Conservation (phyloP, 2,329 filamentous ascomycete genomes). For the Fusarium incarnatum region DNA sequence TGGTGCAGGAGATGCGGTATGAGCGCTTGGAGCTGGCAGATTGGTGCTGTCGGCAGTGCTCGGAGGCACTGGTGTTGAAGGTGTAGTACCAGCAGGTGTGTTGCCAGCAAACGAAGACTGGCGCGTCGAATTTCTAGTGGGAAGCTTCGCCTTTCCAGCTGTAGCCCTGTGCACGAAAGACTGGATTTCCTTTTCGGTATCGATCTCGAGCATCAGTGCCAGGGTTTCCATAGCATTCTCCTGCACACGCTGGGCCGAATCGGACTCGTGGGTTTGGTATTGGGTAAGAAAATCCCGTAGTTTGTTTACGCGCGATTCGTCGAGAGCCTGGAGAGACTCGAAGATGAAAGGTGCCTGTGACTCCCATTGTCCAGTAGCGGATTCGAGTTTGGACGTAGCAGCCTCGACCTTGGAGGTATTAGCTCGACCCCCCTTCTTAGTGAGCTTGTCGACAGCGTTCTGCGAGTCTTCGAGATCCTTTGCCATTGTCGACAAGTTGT, state of each 20-base stretch:
- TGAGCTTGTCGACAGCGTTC: conserved; percentile 86
- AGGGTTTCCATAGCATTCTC: conserved; percentile 82
- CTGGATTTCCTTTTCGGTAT: conserved; percentile 87
- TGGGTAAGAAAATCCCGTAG: conserved; percentile 92
- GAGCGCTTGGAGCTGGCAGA: conserved; percentile 21
- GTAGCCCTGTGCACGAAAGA: conserved; percentile 67
- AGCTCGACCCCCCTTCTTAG: conserved; percentile 80
- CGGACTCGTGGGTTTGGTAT: conserved; percentile 90
- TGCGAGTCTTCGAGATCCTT: conserved; percentile 87
- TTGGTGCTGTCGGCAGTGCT: conserved; percentile 44
- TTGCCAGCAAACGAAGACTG: conserved; percentile 54
- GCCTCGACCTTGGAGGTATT: conserved; percentile 81
- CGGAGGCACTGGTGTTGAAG: conserved; percentile 44
- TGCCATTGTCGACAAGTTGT: conserved; percentile 82
- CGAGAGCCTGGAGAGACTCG: conserved; percentile 89
- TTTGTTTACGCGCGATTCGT: conserved; percentile 90
- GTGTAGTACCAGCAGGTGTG: conserved; percentile 41
- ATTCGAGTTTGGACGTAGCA: conserved; percentile 78
- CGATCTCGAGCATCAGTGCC: conserved; percentile 84
- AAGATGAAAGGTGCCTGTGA: conserved; percentile 95
- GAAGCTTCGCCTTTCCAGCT: conserved; percentile 53
- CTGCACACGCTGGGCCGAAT: conserved; percentile 82
- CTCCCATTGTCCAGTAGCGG: conserved; percentile 88
- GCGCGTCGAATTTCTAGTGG: conserved; percentile 56
- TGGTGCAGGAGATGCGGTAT: conserved; percentile 23